Evolutionary conservation across 2,329 filamentous ascomycete species (phyloP).

Genomic region (Fusarium phyllophilum): DNA sequence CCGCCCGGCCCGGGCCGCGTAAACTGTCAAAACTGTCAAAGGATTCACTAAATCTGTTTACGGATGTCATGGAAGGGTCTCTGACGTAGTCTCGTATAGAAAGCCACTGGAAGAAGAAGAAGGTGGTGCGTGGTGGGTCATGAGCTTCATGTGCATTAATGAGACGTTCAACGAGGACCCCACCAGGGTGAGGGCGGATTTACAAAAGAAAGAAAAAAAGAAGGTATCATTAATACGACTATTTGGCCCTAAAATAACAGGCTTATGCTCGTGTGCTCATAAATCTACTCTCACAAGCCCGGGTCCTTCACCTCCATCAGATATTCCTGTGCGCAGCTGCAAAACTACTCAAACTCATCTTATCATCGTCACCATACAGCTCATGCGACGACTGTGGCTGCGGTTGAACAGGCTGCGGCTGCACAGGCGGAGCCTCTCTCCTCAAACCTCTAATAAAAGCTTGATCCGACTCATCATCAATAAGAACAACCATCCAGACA

Average conservation of each 20-base stretch:
- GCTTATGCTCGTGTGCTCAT: not conserved
- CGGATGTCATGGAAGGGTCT: not conserved
- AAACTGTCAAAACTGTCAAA: not conserved
- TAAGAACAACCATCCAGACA: conserved; percentile 81
- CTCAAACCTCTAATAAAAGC: conserved; percentile 2
- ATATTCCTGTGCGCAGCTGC: conserved; percentile 27
- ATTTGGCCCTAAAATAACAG: not conserved
- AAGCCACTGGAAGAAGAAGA: not conserved
- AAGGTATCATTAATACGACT: conserved; percentile 17
- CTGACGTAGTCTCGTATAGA: not conserved
- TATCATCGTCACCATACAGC: conserved; percentile 23
- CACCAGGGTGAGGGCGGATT: too few relatives aligned
- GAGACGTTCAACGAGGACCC: not conserved
- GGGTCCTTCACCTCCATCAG: not conserved
- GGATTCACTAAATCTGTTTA: not conserved
- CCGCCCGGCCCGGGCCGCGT: not conserved
- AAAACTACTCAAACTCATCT: conserved; percentile 38
- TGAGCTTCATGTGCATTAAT: not conserved
- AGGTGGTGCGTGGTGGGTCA: not conserved
- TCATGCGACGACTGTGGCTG: not conserved
- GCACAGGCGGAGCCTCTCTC: conserved; percentile 31
- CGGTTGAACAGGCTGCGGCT: conserved; percentile 2
- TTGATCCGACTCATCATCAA: conserved; percentile 66
- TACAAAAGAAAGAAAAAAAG: not conserved
- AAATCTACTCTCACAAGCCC: not conserved